These are phyloP conservation scores for Epichloe sylvatica DNA, from an alignment of 2,329 filamentous ascomycete genomes.

Conservation along the genomic window DNA sequence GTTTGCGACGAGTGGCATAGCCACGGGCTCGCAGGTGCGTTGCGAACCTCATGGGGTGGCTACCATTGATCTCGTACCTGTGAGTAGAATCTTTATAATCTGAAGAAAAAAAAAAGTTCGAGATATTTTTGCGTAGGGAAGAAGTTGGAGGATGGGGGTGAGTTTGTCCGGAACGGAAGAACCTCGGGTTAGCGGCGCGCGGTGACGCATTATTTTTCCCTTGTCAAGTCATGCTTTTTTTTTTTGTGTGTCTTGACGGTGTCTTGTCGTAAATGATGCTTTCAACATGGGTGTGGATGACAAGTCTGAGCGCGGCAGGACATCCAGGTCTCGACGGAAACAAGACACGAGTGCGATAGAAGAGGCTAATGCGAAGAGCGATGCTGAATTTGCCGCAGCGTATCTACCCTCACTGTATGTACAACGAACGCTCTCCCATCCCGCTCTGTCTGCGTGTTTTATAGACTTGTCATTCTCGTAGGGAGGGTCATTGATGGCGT, in stretches of 20 bases:
- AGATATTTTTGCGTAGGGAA: background rate
- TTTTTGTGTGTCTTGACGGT: background rate
- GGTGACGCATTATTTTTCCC: background rate
- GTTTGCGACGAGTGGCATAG: slow-evolving; percentile 21
- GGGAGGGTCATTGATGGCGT: background rate
- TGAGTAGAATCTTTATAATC: no score
- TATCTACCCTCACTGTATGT: slow-evolving; percentile 20
- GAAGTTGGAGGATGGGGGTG: background rate
- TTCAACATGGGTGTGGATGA: background rate
- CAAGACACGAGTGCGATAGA: background rate
- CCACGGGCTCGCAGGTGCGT: slow-evolving; percentile 17
- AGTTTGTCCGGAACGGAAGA: slow-evolving; percentile 6
- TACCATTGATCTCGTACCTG: background rate
- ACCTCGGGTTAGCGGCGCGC: slow-evolving; percentile 5
- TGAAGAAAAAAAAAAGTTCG: no score
- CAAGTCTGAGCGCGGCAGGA: background rate
- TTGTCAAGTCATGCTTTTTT: background rate
- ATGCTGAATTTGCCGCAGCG: background rate
- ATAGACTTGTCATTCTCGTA: background rate
- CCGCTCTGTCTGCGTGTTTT: background rate
- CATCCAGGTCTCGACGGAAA: background rate
- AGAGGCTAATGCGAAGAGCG: slow-evolving; percentile 1
- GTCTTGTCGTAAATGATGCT: background rate
- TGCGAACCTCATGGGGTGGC: slow-evolving; percentile 10
- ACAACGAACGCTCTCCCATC: background rate